Conservation (phyloP, 805 yeast genomes). For the Lipomyces oligophaga region DNA sequence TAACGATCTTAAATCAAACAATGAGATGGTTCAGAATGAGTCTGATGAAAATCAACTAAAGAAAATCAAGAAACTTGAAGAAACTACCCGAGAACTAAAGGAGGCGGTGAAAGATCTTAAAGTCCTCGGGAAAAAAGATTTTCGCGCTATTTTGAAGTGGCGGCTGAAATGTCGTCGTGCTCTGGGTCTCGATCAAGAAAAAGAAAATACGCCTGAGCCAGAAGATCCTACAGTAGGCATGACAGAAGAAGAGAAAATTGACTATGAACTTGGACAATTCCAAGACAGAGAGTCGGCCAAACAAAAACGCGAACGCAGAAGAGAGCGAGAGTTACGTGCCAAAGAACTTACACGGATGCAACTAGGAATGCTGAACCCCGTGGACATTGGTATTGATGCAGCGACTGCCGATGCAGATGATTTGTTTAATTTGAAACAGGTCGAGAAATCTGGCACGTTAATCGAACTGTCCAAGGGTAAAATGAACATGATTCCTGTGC, state of each 20-base stretch:
- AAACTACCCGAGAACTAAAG: constrained; percentile 71
- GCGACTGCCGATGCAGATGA: constrained; percentile 74
- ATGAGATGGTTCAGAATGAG: too few relatives aligned
- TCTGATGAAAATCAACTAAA: not conserved
- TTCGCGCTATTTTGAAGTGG: constrained; percentile 79
- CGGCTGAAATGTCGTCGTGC: constrained; percentile 78
- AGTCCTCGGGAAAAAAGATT: constrained; percentile 92
- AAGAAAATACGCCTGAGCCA: constrained; percentile 47
- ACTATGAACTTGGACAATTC: constrained; percentile 72
- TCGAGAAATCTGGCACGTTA: constrained; percentile 76
- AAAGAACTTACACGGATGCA: constrained; percentile 88
- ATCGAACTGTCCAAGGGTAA: constrained; percentile 28
- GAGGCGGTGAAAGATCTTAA: constrained; percentile 88
- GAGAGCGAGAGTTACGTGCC: constrained; percentile 75
- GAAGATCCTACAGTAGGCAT: constrained; percentile 44
- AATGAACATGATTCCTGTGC: constrained; percentile 41
- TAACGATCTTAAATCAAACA: constrained; percentile 66
- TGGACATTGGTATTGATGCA: constrained; percentile 91
- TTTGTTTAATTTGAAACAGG: constrained; percentile 76
- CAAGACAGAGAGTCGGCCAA: constrained; percentile 66
- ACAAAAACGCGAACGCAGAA: constrained; percentile 76
- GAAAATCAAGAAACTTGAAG: constrained; percentile 63
- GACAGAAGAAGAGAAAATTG: constrained; percentile 80
- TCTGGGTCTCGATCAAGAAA: constrained; percentile 55
- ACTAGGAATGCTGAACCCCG: constrained; percentile 91